phyloP scores from a whole-genome alignment of 2,329 filamentous ascomycete species.

The Sclerotinia minor region DNA sequence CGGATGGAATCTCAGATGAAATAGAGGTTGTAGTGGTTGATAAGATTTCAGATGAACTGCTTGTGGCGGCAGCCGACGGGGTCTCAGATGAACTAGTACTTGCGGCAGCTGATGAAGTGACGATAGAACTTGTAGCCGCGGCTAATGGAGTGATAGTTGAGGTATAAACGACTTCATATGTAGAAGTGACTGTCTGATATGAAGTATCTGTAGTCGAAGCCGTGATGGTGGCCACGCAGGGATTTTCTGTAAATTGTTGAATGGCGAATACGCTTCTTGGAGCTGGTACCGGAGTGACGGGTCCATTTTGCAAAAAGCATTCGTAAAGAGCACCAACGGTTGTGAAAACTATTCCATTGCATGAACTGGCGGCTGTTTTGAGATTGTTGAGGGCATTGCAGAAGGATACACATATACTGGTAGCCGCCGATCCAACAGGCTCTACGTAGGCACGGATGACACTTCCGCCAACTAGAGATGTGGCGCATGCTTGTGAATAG shows the following conservation, averaged over 20 bases:
- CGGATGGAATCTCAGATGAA: neutral
- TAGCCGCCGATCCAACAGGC: neutral
- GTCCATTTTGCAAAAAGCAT: conserved; percentile 1
- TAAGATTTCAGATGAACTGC: neutral
- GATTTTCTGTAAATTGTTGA: neutral
- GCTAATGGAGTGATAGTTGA: neutral
- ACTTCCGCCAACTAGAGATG: neutral
- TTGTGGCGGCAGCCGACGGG: neutral
- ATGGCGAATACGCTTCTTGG: neutral
- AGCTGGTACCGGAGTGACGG: neutral
- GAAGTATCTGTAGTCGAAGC: neutral
- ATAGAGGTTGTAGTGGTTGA: neutral
- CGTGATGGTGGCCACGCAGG: neutral
- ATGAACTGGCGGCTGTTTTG: conserved; percentile 2
- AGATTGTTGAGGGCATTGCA: conserved; percentile 11
- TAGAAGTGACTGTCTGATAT: conserved; percentile 1
- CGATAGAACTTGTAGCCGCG: neutral
- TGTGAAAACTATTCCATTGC: conserved; percentile 1
- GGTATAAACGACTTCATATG: neutral
- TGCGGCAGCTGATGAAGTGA: neutral
- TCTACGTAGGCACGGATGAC: conserved; percentile 3
- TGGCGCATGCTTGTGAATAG: neutral
- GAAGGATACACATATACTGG: neutral
- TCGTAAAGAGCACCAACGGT: neutral
- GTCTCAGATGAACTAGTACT: neutral